These are phyloP conservation scores for Thraustochytrium striatum DNA, from an alignment of 352 stramenopile genomes.

Conservation along the genomic window DNA sequence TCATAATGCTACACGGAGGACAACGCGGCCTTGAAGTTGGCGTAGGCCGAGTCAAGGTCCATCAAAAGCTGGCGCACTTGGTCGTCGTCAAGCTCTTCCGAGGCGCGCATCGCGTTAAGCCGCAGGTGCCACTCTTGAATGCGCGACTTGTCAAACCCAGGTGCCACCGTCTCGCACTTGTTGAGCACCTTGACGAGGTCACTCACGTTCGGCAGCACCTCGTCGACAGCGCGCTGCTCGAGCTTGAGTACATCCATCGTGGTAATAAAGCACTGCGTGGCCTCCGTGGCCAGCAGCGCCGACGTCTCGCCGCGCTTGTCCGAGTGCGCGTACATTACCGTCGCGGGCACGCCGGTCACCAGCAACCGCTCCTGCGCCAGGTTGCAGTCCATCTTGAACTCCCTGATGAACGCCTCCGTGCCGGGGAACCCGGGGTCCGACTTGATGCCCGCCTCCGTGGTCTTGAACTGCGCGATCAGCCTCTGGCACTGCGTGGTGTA, in stretches of 20 bases:
- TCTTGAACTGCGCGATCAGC: conserved; percentile 96
- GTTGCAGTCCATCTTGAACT: conserved; percentile 93
- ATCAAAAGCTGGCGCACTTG: conserved; percentile 89
- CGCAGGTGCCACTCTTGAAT: conserved; percentile 89
- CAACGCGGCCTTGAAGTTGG: conserved; percentile 76
- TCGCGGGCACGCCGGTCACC: conserved; percentile 84
- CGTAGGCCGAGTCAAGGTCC: conserved; percentile 90
- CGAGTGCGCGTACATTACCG: conserved; percentile 74
- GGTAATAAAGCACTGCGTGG: conserved; percentile 95
- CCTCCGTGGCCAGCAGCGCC: conserved; percentile 86
- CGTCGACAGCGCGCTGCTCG: conserved; percentile 91
- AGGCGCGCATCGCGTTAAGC: conserved; percentile 90
- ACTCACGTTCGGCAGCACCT: conserved; percentile 91
- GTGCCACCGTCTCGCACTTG: conserved; percentile 83
- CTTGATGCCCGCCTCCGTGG: conserved; percentile 84
- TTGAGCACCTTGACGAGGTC: conserved; percentile 92
- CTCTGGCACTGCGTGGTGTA: conserved; percentile 94
- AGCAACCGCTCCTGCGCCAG: conserved; percentile 87
- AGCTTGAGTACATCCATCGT: conserved; percentile 96
- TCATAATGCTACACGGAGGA: neutral
- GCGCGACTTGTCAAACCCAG: conserved; percentile 87
- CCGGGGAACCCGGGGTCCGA: conserved; percentile 66
- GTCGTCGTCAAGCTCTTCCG: conserved; percentile 90
- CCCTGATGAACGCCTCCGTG: conserved; percentile 76
- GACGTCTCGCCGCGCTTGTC: conserved; percentile 65